Evolutionary conservation across 2,329 filamentous ascomycete genomes (phyloP), one percentile per base, ranked within the genome.

Genomic region (Neonectria coccinea): DNA sequence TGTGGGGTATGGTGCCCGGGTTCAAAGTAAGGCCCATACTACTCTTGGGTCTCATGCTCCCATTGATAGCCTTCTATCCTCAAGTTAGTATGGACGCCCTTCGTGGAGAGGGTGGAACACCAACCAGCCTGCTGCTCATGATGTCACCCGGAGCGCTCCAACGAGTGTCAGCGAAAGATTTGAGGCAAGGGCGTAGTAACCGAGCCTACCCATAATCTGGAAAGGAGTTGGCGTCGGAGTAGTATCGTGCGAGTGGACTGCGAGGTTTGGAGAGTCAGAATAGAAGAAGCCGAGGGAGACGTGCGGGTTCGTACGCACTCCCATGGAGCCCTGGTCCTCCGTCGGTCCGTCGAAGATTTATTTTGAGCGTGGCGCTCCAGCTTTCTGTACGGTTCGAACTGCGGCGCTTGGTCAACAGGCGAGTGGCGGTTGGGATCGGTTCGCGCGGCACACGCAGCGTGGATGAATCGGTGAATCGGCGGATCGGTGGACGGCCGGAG

Each of bases 151-250:
- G 67, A 69, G 65, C 59, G 72, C 76, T 77, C 66, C 64, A 60
- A 47, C 47, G 48, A 31, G 50, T 50, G 70, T 70, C 67, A 76
- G 71, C 61, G 60, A 62, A 51, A 42, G 66, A 54, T 22, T 58
- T 36, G 65, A 54, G 56, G 62, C 39, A 57, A 11, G 27, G 31
- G 56, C 56, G 31, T 29, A 41, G 51, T 53, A 51, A 53, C 66
- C 61, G 64, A 64, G 63, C 71, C 57, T 77, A 81, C 79, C 77
- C 79, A 81, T 81, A 82, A 72, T 81, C 79, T 55, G 79, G 79
- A 69, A 80, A 79, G 64, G 78, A 80, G 70, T 76, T 74, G 66
- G 75, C 75, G 62, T 77, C 67, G 61, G 78, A 81, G 58, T 71
- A 64, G 64, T 81, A 81, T 63, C 78, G 75, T 57, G 69, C 69